Evolutionary conservation across 371 early-diverging fungal species (phyloP).

Genomic region (Mortierella sp.): DNA sequence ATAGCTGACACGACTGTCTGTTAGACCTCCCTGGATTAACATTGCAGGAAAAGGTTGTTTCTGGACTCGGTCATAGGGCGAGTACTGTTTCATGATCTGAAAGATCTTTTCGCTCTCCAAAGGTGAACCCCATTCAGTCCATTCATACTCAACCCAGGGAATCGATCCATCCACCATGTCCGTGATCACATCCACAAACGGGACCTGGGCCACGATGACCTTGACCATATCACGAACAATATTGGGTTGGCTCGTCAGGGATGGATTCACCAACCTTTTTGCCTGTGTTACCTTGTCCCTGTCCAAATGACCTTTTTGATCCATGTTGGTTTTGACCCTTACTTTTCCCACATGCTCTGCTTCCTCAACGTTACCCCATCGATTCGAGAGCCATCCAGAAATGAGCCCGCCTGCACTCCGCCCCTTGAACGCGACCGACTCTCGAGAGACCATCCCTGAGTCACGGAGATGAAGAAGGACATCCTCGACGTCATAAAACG

Average conservation of each 20-base stretch:
- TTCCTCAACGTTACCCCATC: constrained; percentile 40
- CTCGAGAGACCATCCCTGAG: constrained; percentile 42
- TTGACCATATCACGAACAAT: constrained; percentile 53
- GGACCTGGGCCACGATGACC: constrained; percentile 61
- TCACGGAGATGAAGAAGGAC: constrained; percentile 47
- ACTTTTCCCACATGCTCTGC: not conserved
- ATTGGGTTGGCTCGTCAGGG: not conserved
- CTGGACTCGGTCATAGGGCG: constrained; percentile 61
- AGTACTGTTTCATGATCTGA: constrained; percentile 58
- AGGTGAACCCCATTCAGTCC: constrained; percentile 67
- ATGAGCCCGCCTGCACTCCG: constrained; percentile 68
- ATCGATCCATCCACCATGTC: constrained; percentile 61
- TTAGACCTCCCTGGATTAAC: constrained; percentile 57
- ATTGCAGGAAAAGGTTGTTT: constrained; percentile 52
- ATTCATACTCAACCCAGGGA: constrained; percentile 69
- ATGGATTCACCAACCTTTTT: not conserved
- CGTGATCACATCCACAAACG: constrained; percentile 63
- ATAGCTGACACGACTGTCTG: constrained; percentile 61
- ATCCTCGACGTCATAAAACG: constrained; percentile 58
- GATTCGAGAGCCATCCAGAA: constrained; percentile 55
- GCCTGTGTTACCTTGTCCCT: not conserved
- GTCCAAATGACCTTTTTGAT: not conserved
- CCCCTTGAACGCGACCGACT: constrained; percentile 53
- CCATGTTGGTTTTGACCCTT: not conserved
- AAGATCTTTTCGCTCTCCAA: constrained; percentile 50